phyloP scores from a whole-genome alignment of 306 rosid genomes.

The Ammopiptanthus mongolicus region DNA sequence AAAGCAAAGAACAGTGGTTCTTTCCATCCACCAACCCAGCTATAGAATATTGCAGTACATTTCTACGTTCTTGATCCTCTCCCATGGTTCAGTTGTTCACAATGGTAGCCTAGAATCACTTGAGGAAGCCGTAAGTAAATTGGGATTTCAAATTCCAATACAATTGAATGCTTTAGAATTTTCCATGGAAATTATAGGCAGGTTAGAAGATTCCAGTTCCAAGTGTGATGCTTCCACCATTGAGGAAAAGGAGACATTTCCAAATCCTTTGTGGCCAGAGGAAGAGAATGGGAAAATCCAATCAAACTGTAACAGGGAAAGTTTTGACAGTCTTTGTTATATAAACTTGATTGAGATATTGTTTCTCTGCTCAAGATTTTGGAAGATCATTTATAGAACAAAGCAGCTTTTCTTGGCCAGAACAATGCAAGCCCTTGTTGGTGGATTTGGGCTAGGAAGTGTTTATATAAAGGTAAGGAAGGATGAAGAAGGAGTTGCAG shows the following conservation, averaged over 20 bases:
- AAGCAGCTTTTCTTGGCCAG: conserved; percentile 80
- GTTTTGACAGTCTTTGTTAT: conserved; percentile 4
- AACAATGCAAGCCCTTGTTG: conserved; percentile 84
- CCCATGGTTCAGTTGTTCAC: conserved; percentile 63
- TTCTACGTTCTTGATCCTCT: conserved; percentile 70
- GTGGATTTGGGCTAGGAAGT: conserved; percentile 81
- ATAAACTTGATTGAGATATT: conserved; percentile 52
- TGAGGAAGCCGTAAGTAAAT: conserved; percentile 40
- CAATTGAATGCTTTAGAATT: conserved; percentile 78
- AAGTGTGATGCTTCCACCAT: neutral
- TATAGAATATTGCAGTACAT: conserved; percentile 71
- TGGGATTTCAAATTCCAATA: conserved; percentile 57
- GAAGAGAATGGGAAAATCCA: conserved; percentile 22
- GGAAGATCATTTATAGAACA: conserved; percentile 82
- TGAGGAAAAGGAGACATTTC: conserved; percentile 21
- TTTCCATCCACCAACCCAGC: conserved; percentile 90
- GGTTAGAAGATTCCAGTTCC: conserved; percentile 46
- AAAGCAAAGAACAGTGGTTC: conserved; percentile 58
- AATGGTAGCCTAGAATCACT: conserved; percentile 66
- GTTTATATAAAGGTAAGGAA: conserved; percentile 62
- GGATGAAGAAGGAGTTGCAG: conserved; percentile 69
- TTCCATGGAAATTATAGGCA: conserved; percentile 66
- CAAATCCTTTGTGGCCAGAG: conserved; percentile 32
- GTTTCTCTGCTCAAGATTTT: conserved; percentile 74
- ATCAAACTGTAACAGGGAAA: neutral